Conservation (phyloP, 257 asterid genomes). For the Solanum clarkiae region DNA sequence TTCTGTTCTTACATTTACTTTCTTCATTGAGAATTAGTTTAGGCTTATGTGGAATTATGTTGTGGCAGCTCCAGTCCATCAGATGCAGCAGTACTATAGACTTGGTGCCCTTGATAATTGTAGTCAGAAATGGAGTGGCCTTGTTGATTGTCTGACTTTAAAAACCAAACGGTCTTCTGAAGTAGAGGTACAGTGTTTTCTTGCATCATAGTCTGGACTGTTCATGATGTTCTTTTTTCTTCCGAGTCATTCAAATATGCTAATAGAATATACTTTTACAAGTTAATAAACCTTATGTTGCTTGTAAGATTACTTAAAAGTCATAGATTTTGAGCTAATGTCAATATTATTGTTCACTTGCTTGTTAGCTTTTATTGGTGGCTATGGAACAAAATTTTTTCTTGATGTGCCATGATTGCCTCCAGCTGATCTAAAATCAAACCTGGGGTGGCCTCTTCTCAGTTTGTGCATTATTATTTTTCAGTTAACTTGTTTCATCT, state of each 20-base stretch:
- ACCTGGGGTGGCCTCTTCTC: not conserved
- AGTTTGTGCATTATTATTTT: not conserved
- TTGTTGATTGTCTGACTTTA: conserved; percentile 66
- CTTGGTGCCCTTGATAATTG: conserved; percentile 71
- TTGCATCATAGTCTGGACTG: not conserved
- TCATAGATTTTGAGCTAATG: not conserved
- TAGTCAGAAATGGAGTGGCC: conserved; percentile 48
- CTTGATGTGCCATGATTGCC: not conserved
- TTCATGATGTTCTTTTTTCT: not conserved
- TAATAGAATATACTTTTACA: not conserved
- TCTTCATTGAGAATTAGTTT: not conserved
- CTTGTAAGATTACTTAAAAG: not conserved
- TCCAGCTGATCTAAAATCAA: not conserved
- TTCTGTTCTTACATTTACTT: not conserved
- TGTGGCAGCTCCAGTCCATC: conserved; percentile 84
- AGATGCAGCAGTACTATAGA: conserved; percentile 89
- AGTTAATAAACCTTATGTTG: not conserved
- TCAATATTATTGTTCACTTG: not conserved
- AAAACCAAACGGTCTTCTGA: conserved; percentile 67
- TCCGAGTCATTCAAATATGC: not conserved
- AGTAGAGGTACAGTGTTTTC: conserved; percentile 40
- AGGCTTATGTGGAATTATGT: conserved; percentile 1
- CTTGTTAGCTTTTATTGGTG: not conserved
- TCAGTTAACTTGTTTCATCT: not conserved
- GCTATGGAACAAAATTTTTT: too few species aligned